A percentile compares a stretch with the other conserved stretches of the same genome.
Conservation (phyloP, 345 rosid genomes). For the Boechera divaricarpa region DNA sequence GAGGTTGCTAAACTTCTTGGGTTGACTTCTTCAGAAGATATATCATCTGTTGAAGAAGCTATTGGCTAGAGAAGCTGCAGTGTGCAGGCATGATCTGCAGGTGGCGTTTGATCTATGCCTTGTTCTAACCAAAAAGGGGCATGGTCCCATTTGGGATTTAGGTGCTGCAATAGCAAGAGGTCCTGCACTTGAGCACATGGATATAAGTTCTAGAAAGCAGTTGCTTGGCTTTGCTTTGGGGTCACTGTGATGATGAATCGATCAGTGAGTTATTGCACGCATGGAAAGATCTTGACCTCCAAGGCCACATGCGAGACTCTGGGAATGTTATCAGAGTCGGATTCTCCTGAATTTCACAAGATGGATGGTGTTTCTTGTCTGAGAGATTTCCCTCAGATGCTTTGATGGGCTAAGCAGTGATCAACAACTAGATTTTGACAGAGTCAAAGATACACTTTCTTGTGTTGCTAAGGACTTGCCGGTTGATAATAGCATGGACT, state of each 20-base stretch:
- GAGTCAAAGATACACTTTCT: conserved; percentile 56
- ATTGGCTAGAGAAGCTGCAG: conserved; percentile 99
- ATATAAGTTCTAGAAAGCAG: conserved; percentile 74
- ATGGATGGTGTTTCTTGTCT: conserved; percentile 56
- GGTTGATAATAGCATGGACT: conserved; percentile 54
- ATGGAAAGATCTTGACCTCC: conserved; percentile 97
- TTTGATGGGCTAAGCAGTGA: conserved; percentile 51
- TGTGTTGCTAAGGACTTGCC: conserved; percentile 69
- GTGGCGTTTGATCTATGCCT: conserved; percentile 95
- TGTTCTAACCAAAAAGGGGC: conserved; percentile 83
- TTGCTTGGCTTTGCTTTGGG: conserved; percentile 87
- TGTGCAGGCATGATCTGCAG: conserved; percentile 95
- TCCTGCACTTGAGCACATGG: conserved; percentile 89
- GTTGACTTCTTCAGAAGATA: conserved; percentile 73
- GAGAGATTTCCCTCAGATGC: conserved; percentile 56
- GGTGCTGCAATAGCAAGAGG: conserved; percentile 99
- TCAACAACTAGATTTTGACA: conserved; percentile 54
- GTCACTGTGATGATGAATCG: conserved; percentile 95
- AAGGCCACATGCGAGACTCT: conserved; percentile 79
- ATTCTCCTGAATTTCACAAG: conserved; percentile 52
- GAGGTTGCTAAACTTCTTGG: conserved; percentile 99
- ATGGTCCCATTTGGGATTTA: conserved; percentile 94
- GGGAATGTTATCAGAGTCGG: conserved; percentile 59
- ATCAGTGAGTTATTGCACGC: conserved; percentile 90
- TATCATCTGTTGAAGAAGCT: conserved; percentile 89